A percentile compares a stretch with the other conserved stretches of the same genome.
Evolutionary conservation across 345 rosid species (phyloP).

Genomic region (Citrus sinensis): DVS_A1.0 CM039165.1:6178501-6179000

Average conservation of each 20-base stretch:
- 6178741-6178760: constrained; percentile 1
- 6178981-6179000: background rate
- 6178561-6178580: background rate
- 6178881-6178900: background rate
- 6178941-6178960: background rate
- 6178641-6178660: background rate
- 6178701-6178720: constrained; percentile 93
- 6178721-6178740: constrained; percentile 78
- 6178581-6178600: background rate
- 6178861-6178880: background rate
- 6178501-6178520: background rate
- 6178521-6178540: background rate
- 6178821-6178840: background rate
- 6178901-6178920: background rate
- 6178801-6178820: background rate
- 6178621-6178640: background rate
- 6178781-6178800: background rate
- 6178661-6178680: constrained; percentile 47
- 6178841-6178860: background rate
- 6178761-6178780: background rate
- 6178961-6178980: no score
- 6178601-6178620: background rate
- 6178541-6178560: background rate
- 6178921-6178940: background rate
- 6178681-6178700: constrained; percentile 85